A percentile compares a stretch with the other conserved stretches of the same genome.
phyloP scores from a whole-genome alignment of 371 early-diverging fungal species.

The Mortierella sp. region DNA sequence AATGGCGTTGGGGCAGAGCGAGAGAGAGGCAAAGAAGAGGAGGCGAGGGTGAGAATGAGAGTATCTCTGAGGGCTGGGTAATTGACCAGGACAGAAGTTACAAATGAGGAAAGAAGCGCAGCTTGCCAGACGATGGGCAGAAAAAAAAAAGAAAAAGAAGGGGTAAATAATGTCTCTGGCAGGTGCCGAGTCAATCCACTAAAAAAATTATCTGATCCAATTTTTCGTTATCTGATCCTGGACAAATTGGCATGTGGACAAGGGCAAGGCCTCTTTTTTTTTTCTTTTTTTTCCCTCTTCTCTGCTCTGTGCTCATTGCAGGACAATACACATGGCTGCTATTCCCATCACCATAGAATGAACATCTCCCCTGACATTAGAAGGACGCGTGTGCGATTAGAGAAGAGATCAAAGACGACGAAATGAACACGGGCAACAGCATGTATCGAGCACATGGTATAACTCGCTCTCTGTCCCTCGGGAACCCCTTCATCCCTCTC shows the following conservation, averaged over 20 bases:
- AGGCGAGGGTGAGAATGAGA: not conserved
- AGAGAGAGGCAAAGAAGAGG: not conserved
- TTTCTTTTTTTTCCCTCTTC: not conserved
- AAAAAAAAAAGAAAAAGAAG: not conserved
- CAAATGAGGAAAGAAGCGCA: slow-evolving; percentile 1
- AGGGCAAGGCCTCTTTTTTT: not conserved
- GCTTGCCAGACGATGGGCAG: not conserved
- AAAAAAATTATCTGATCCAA: not conserved
- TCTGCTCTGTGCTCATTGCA: not conserved
- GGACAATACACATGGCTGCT: not conserved
- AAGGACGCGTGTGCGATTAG: not conserved
- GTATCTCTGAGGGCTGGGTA: not conserved
- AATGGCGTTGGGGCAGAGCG: not conserved
- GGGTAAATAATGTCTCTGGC: not conserved
- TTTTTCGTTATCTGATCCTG: slow-evolving; percentile 7
- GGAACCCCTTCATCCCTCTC: not conserved
- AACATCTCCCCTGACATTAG: not conserved
- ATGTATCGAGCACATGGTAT: not conserved
- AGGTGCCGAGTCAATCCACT: not conserved
- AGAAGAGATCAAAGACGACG: not conserved
- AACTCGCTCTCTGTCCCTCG: not conserved
- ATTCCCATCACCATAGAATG: not conserved
- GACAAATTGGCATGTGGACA: not conserved
- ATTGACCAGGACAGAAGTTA: not conserved
- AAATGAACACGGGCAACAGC: not conserved